Conservation (phyloP, 306 rosid species). For the Rosa rugosa region DNA sequence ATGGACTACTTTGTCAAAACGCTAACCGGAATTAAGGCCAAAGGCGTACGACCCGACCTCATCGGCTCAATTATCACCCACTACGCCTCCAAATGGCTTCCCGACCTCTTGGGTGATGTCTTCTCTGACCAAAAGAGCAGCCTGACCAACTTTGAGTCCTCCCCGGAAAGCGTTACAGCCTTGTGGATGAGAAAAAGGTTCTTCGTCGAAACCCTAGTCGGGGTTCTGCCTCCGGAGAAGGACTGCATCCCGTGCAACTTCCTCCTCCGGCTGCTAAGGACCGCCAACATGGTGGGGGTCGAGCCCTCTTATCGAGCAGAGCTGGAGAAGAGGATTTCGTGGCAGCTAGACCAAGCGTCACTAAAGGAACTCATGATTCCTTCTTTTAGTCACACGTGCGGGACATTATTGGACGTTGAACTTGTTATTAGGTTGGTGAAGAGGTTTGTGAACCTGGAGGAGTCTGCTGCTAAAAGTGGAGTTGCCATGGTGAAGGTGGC, state of each 20-base stretch:
- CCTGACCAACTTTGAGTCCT: slow-evolving; percentile 39
- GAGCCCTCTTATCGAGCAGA: slow-evolving; percentile 55
- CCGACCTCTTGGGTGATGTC: slow-evolving; percentile 55
- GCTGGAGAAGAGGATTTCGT: slow-evolving; percentile 69
- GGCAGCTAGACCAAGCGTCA: slow-evolving; percentile 86
- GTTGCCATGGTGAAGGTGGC: slow-evolving; percentile 80
- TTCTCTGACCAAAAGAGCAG: slow-evolving; percentile 25
- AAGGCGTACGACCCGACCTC: slow-evolving; percentile 77
- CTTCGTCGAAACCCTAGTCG: slow-evolving; percentile 83
- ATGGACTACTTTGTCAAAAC: slow-evolving; percentile 95
- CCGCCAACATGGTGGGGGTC: slow-evolving; percentile 79
- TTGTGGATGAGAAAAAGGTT: slow-evolving; percentile 83
- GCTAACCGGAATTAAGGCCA: slow-evolving; percentile 69
- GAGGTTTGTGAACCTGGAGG: slow-evolving; percentile 62
- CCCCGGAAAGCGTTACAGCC: slow-evolving; percentile 59
- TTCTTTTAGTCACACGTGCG: slow-evolving; percentile 83
- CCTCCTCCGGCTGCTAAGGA: slow-evolving; percentile 75
- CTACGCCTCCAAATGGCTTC: slow-evolving; percentile 94
- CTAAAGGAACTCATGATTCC: slow-evolving; percentile 84
- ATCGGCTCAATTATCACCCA: slow-evolving; percentile 84
- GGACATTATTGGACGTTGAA: slow-evolving; percentile 72
- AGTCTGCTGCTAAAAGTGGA: slow-evolving; percentile 51
- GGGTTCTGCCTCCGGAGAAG: slow-evolving; percentile 82
- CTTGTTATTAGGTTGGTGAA: slow-evolving; percentile 64
- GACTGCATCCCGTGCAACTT: slow-evolving; percentile 87